These are phyloP conservation scores for Myochromella boudieri DNA, from an alignment of 768 basidiomycete species.

Conservation along the genomic window DNA sequence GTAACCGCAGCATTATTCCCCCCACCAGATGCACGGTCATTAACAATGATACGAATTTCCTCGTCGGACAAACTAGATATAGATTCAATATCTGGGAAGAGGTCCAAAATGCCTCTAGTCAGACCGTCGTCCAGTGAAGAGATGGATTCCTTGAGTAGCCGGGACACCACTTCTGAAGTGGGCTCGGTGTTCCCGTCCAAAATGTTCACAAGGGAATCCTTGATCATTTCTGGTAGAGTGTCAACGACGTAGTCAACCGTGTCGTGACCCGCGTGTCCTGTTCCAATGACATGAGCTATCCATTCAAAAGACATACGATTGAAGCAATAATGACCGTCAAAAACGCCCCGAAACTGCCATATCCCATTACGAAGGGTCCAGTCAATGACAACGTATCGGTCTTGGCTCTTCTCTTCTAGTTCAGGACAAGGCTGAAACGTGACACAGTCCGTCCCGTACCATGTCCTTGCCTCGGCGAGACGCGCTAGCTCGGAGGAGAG, in stretches of 20 bases:
- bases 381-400: slow-evolving; percentile 41
- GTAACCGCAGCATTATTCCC: slow-evolving; percentile 33
- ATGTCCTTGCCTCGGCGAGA: slow-evolving; percentile 30
- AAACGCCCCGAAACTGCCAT: slow-evolving; percentile 47
- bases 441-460: slow-evolving; percentile 36
- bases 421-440: slow-evolving; percentile 48
- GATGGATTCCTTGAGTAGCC: slow-evolving; percentile 34
- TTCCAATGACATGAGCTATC: background rate
- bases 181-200: slow-evolving; percentile 7
- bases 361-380: slow-evolving; percentile 36
- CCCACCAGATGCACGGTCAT: slow-evolving; percentile 32
- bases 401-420: slow-evolving; percentile 41
- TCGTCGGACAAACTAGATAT: slow-evolving; percentile 35
- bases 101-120: slow-evolving; percentile 32
- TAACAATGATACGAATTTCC: slow-evolving; percentile 39
- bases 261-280: slow-evolving; percentile 48
- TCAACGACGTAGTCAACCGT: slow-evolving; percentile 40
- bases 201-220: slow-evolving; percentile 21
- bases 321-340: slow-evolving; percentile 40
- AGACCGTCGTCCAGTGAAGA: slow-evolving; percentile 37
- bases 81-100: slow-evolving; percentile 39
- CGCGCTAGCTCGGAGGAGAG: slow-evolving; percentile 41
- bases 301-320: background rate
- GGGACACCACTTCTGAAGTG: slow-evolving; percentile 22
- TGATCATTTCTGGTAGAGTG: slow-evolving; percentile 31